A percentile compares a stretch with the other conserved stretches of the same genome.
Conservation (phyloP, 148 eudicot species). For the Spergularia bocconei region DNA sequence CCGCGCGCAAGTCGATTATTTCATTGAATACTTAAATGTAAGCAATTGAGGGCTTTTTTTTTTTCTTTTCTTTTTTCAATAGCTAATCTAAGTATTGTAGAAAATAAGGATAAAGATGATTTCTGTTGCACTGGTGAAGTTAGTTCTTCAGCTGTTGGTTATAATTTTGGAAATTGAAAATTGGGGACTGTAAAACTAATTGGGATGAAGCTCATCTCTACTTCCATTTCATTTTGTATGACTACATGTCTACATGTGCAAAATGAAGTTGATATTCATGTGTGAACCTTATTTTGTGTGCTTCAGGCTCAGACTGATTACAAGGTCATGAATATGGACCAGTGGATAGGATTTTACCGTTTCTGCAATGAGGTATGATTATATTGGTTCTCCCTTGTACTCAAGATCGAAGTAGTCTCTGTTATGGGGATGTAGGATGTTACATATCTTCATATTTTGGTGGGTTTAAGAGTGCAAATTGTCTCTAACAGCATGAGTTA, state of each 20-base stretch:
- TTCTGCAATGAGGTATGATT: slow-evolving; percentile 83
- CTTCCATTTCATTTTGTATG: neutral
- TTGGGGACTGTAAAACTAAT: no score
- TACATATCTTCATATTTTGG: neutral
- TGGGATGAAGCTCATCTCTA: neutral
- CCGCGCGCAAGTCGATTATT: slow-evolving; percentile 69
- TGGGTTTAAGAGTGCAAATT: no score
- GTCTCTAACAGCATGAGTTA: neutral
- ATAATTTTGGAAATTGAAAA: neutral
- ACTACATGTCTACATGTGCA: neutral
- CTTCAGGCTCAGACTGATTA: slow-evolving; percentile 78
- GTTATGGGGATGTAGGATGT: neutral
- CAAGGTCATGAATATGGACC: slow-evolving; percentile 96
- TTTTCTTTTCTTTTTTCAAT: no score
- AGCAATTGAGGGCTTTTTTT: slow-evolving; percentile 17
- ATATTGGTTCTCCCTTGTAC: neutral
- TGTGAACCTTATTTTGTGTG: neutral
- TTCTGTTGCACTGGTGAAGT: neutral
- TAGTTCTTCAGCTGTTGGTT: neutral
- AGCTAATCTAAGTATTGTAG: neutral
- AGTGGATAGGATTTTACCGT: slow-evolving; percentile 93
- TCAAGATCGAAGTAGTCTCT: neutral
- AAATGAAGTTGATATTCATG: neutral
- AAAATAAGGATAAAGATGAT: neutral
- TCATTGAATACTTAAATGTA: slow-evolving; percentile 70